Evolutionary conservation across 2,329 filamentous ascomycete species (phyloP).

Genomic region (Camillea tinctor): DNA sequence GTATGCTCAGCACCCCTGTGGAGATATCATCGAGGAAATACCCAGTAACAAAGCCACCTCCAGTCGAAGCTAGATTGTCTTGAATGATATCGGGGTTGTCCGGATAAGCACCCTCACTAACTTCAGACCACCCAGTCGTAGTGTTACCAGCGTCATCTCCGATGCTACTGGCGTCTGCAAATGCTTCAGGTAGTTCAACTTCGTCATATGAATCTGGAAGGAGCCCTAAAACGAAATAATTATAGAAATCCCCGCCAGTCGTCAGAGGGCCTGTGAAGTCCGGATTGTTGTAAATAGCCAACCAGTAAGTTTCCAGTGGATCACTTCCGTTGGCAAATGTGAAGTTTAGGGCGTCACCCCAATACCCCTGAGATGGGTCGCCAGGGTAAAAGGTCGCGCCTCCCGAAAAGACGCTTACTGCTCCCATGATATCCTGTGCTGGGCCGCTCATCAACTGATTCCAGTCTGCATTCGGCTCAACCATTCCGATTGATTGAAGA

Average conservation of each 20-base stretch:
- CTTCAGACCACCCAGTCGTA: neutral
- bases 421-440: slow-evolving; percentile 24
- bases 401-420: slow-evolving; percentile 31
- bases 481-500: slow-evolving; percentile 33
- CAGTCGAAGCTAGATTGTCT: slow-evolving; percentile 6
- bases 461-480: slow-evolving; percentile 43
- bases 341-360: slow-evolving; percentile 20
- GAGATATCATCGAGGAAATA: slow-evolving; percentile 23
- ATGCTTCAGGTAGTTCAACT: neutral
- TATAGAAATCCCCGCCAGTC: slow-evolving; percentile 43
- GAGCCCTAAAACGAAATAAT: slow-evolving; percentile 39
- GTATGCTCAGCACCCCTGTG: slow-evolving; percentile 39
- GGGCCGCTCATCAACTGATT: slow-evolving; percentile 36
- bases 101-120: slow-evolving; percentile 13
- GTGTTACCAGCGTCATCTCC: neutral
- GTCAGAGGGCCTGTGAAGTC: slow-evolving; percentile 30
- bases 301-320: slow-evolving; percentile 8
- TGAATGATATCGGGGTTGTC: slow-evolving; percentile 14
- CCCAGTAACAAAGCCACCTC: slow-evolving; percentile 15
- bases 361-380: slow-evolving; percentile 2
- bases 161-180: slow-evolving; percentile 14
- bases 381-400: slow-evolving; percentile 37
- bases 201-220: slow-evolving; percentile 14
- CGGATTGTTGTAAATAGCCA: slow-evolving; percentile 14
- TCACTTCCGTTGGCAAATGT: slow-evolving; percentile 28